phyloP scores from a whole-genome alignment of 2,329 filamentous ascomycete species.

The Eurotiales sp. region DNA sequence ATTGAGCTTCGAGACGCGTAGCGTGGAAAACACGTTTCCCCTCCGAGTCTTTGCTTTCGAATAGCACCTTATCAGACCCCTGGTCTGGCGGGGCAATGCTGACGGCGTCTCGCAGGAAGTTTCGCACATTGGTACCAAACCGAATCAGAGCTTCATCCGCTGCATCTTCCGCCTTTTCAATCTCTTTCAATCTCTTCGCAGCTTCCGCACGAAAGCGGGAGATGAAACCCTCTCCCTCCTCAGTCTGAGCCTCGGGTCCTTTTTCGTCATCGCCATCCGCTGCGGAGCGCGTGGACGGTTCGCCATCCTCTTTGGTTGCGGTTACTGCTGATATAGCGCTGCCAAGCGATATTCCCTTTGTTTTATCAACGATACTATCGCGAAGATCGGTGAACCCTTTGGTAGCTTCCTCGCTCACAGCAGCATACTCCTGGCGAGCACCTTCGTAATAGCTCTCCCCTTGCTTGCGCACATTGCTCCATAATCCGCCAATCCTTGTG shows the following conservation, averaged over 20 bases:
- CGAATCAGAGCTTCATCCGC: conserved; percentile 91
- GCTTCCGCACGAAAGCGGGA: conserved; percentile 73
- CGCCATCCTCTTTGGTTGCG: conserved; percentile 24
- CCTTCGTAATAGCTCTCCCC: conserved; percentile 85
- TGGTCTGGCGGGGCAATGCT: conserved; percentile 71
- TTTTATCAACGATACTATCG: conserved; percentile 66
- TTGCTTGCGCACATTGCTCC: conserved; percentile 91
- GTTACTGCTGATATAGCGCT: conserved; percentile 24
- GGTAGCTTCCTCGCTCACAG: conserved; percentile 74
- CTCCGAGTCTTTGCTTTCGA: conserved; percentile 85
- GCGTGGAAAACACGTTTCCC: conserved; percentile 94
- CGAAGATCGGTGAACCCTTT: conserved; percentile 72
- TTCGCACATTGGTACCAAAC: conserved; percentile 83
- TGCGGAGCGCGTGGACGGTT: conserved; percentile 27
- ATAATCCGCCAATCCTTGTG: conserved; percentile 77
- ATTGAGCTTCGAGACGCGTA: conserved; percentile 88
- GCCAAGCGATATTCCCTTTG: conserved; percentile 67
- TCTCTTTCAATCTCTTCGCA: conserved; percentile 77
- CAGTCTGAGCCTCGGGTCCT: not conserved
- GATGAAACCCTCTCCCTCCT: conserved; percentile 60
- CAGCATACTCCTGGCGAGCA: conserved; percentile 73
- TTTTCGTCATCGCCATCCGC: conserved; percentile 20
- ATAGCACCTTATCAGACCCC: conserved; percentile 62
- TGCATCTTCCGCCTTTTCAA: conserved; percentile 89
- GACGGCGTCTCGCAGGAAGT: conserved; percentile 87